phyloP scores from a whole-genome alignment of 768 basidiomycete species.

The Calocybe indica region DNA sequence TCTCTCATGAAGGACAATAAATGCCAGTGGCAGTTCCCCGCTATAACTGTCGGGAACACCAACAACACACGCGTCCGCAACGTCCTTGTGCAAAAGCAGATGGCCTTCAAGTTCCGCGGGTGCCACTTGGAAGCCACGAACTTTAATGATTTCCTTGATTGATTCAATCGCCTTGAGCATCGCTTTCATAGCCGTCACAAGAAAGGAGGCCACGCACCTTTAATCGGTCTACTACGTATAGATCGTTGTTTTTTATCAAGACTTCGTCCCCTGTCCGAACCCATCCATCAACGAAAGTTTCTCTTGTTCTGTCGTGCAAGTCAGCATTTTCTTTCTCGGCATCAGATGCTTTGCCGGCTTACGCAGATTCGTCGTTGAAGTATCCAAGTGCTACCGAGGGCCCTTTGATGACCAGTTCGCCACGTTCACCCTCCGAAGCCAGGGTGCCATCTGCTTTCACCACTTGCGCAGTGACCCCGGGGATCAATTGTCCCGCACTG shows the following conservation, averaged over 20 bases:
- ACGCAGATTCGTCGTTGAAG: slow-evolving; percentile 55
- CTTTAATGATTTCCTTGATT: slow-evolving; percentile 64
- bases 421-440: slow-evolving; percentile 52
- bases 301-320: slow-evolving; percentile 40
- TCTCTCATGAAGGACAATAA: slow-evolving; percentile 46
- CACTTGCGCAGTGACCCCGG: slow-evolving; percentile 51
- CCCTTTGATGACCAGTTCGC: slow-evolving; percentile 55
- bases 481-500: slow-evolving; percentile 51
- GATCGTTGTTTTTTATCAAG: slow-evolving; percentile 53
- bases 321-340: slow-evolving; percentile 13
- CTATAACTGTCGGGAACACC: slow-evolving; percentile 68
- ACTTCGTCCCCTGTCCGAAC: slow-evolving; percentile 72
- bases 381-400: slow-evolving; percentile 60
- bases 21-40: slow-evolving; percentile 72
- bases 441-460: slow-evolving; percentile 52
- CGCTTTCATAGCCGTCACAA: not conserved
- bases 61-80: slow-evolving; percentile 60
- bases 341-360: slow-evolving; percentile 16
- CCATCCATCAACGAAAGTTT: slow-evolving; percentile 62
- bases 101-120: slow-evolving; percentile 67
- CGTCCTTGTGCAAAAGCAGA: slow-evolving; percentile 53
- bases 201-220: slow-evolving; percentile 39
- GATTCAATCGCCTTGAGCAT: not conserved
- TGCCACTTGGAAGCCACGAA: slow-evolving; percentile 53
- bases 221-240: slow-evolving; percentile 68